Base-by-base conservation (phyloP, 805 yeast species). In the Blastobotrys attinorum region DNA sequence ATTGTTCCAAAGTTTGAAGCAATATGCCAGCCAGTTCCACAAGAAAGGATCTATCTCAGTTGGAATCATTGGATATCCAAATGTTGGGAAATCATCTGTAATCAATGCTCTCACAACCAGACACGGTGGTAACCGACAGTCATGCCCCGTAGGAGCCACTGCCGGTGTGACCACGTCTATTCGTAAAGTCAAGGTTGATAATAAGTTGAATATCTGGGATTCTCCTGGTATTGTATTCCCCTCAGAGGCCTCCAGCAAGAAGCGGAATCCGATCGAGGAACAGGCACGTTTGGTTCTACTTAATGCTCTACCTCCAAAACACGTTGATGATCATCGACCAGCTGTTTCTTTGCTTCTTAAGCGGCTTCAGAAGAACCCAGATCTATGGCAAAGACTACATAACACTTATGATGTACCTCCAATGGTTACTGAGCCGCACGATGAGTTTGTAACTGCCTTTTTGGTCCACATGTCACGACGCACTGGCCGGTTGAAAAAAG, bases 211-310 rank as follows among this genome's bases (percentile, higher is more conserved):
- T 64, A 73, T 90, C 51, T 72, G 90, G 58, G 98, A 90, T 65
- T 86, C 96, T 43, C 98, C 98, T 42, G 98, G 98, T 60, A 92
- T 90, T 49, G 96, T 92, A 33, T 90, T 92, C 78, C 97, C 97
- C 40, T 52, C 61, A 3, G 61, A 64, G 37, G 82, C 76, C 52
- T 39, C 45, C 38, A 43, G 41, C 41, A 31, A 36, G 37, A 52
- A 52, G 42, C 48, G 27, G 40, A 49, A 39, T 49, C 79, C 73
- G 57, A 62, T 68, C 20, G 84, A 81, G 51, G 86, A 81, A 61
- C 84, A 83, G 58, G 94, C 97, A n/a, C 85, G 90, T 57, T 71
- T 92, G 50, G 85, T 92, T 4, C 72, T 92, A 46, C 69, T 92
- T 51, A 87, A 87, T 52, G 97, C 97, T 4, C 64, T 92, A 44